Evolutionary conservation across 2,329 filamentous ascomycete genomes (phyloP), one percentile per base, ranked within the genome.

Genomic region (Leptographium flavum): DNA sequence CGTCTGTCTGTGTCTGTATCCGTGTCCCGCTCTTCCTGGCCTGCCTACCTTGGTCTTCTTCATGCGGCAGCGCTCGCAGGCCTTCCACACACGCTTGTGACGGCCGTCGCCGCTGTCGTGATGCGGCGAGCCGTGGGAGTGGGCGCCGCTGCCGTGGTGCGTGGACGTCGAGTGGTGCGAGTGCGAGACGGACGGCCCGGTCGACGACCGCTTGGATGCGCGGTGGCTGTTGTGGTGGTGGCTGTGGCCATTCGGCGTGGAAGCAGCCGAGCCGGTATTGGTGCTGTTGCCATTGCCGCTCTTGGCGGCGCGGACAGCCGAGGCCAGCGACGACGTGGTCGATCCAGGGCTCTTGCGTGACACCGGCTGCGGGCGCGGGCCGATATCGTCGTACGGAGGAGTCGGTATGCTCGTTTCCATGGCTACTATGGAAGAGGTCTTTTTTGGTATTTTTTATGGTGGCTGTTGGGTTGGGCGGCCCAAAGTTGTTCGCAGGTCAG

Each of bases 1-100:
- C 5, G 19, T 28, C 14, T 17, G 6, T 40, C 28, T 35, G n/a
- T 35, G 30, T 23, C 45, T 31, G 32, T 37, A 49, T 28, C 21
- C 15, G n/a, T n/a, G n/a, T n/a, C n/a, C n/a, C n/a, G n/a, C n/a
- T n/a, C n/a, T n/a, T 13, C 10, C 9, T 14, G 13, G 1, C 9
- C 5, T 9, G 28, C 49, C 42, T 61, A 76, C 75, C 74, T 80
- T 80, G 45, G 76, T 81, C 66, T 81, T 81, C 68, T 80, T 81
- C 74, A 79, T 79, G 52, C 76, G 65, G 64, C 76, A 81, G 52
- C 76, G 65, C 60, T 80, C 75, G 51, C 76, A 81, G 17, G 76
- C 76, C 57, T 80, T 80, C 75, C 75, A 79, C 45, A 79, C 75
- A 52, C 76, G 65, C 64, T 79, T 80, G 56, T 79, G 74, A 50